A percentile compares a stretch with the other conserved stretches of the same genome.
These are phyloP conservation scores for Lecanicillium sp. DNA, from an alignment of 2,329 filamentous ascomycete genomes.

Conservation along the genomic window DNA sequence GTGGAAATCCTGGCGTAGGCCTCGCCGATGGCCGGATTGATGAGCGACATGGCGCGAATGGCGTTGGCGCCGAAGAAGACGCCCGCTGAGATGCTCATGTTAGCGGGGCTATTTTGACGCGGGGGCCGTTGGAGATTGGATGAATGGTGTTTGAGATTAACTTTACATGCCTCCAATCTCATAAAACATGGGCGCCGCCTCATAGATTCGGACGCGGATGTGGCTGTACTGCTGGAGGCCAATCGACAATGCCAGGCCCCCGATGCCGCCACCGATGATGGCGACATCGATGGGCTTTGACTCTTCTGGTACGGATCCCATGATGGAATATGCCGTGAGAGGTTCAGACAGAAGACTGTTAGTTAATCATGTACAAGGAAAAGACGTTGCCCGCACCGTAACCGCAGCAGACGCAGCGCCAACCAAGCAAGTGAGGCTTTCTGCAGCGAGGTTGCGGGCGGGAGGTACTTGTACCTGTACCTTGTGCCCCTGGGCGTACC, in stretches of 20 bases:
- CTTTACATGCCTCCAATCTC: conserved; percentile 10
- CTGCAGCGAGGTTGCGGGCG: not conserved
- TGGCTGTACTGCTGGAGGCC: conserved; percentile 30
- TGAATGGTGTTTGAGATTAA: too few relatives aligned
- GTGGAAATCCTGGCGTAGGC: conserved; percentile 25
- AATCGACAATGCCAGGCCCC: conserved; percentile 39
- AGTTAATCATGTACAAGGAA: not conserved
- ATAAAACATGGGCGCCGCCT: conserved; percentile 10
- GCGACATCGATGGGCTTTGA: conserved; percentile 23
- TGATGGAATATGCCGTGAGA: not conserved
- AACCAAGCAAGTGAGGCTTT: too few relatives aligned
- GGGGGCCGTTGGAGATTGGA: too few relatives aligned
- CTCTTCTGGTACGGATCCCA: not conserved
- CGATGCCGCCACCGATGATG: conserved; percentile 45
- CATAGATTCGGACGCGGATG: conserved; percentile 24
- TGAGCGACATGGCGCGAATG: conserved; percentile 33
- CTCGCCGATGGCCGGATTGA: conserved; percentile 28
- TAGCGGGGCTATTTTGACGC: not conserved
- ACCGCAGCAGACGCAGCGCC: not conserved
- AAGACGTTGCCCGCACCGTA: not conserved
- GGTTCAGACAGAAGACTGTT: not conserved
- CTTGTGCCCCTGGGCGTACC: too few relatives aligned
- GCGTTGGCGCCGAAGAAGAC: conserved; percentile 42
- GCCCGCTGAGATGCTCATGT: conserved; percentile 25
- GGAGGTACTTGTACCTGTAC: not conserved